Base-by-base conservation (phyloP, 352 stramenopile genomes). In the Phytophthora citricola region DNA sequence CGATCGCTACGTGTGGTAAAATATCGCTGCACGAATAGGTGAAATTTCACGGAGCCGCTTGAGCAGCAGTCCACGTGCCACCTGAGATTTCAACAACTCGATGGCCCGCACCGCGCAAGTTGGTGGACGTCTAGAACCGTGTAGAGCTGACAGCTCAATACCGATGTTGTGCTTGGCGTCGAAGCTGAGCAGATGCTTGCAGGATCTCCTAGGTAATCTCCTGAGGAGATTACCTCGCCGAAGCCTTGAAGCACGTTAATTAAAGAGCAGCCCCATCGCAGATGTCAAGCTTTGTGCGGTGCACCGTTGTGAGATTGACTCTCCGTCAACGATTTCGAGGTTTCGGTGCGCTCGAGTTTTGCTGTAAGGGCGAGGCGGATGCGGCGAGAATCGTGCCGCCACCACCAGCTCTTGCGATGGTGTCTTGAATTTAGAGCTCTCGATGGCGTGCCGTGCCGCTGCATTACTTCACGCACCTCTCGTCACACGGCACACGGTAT, bases 291-390 rank as follows among this genome's bases (percentile, higher is more conserved):
- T 22, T 24, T 14, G 43, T 24, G 43, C 15, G 4, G 20, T 45
- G 32, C 27, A 5, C 27, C 27, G 27, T 17, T 31, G 31, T 45
- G 32, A 47, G 32, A 14, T 32, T 29, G 32, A 57, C 45, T 41
- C 26, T 56, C 49, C 56, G 15, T 44, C 43, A 29, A 62, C 41
- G 31, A 46, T 53, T 54, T 36, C 22, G 26, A 50, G 31, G 11
- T 66, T 50, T 66, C 58, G 49, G 50, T 56, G 59, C 36, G 26
- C 20, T 36, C 29, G n/a, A 29, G 46, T 43, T 41, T 44, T 40
- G 29, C 41, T 64, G 58, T 59, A 66, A 22, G 47, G 59, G 51
- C 17, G 43, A 53, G 50, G 43, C 51, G 20, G 40, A 20, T 43
- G 38, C 14, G 15, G 45, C 39, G 15, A 50, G 51, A 41, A 52